Evolutionary conservation across 1,139 yeast species (phyloP).

Genomic region (Hanseniaspora gamundiae): DNA sequence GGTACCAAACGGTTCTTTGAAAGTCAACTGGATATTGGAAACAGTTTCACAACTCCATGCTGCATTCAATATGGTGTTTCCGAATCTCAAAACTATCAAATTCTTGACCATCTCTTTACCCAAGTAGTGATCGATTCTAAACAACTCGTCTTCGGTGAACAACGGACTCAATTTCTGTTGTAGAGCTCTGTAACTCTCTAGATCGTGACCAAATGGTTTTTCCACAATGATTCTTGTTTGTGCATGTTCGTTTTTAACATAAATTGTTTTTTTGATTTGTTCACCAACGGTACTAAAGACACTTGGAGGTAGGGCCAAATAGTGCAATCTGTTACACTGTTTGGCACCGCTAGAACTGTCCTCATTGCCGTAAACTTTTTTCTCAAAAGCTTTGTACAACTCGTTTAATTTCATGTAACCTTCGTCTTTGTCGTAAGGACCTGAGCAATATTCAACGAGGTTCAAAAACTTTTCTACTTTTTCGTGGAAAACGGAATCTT

Average conservation of each 20-base stretch:
- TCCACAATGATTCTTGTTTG: slow-evolving; percentile 78
- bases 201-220: slow-evolving; percentile 95
- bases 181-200: slow-evolving; percentile 62
- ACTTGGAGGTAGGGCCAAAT: slow-evolving; percentile 90
- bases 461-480: slow-evolving; percentile 53
- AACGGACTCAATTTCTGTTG: slow-evolving; percentile 72
- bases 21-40: slow-evolving; percentile 70
- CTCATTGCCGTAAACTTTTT: slow-evolving; percentile 5
- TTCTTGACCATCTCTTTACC: slow-evolving; percentile 98
- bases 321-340: slow-evolving; percentile 66
- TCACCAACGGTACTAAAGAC: slow-evolving; percentile 73
- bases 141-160: slow-evolving; percentile 83
- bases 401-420: slow-evolving; percentile 52
- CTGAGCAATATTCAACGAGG: slow-evolving; percentile 56
- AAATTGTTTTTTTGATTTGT: slow-evolving; percentile 56
- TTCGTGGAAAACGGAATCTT: slow-evolving; percentile 29
- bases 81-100: slow-evolving; percentile 76
- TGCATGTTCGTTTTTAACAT: slow-evolving; percentile 46
- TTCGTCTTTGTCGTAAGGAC: slow-evolving; percentile 68
- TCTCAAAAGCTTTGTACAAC: slow-evolving; percentile 49
- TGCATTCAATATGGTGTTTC: slow-evolving; percentile 72
- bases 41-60: slow-evolving; percentile 79
- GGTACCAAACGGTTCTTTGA: slow-evolving; percentile 95
- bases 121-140: slow-evolving; percentile 91
- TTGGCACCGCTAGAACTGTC: slow-evolving; percentile 26